These are phyloP conservation scores for Cladosporium cucumerinum DNA, from an alignment of 2,329 filamentous ascomycete genomes.

Conservation along the genomic window DNA sequence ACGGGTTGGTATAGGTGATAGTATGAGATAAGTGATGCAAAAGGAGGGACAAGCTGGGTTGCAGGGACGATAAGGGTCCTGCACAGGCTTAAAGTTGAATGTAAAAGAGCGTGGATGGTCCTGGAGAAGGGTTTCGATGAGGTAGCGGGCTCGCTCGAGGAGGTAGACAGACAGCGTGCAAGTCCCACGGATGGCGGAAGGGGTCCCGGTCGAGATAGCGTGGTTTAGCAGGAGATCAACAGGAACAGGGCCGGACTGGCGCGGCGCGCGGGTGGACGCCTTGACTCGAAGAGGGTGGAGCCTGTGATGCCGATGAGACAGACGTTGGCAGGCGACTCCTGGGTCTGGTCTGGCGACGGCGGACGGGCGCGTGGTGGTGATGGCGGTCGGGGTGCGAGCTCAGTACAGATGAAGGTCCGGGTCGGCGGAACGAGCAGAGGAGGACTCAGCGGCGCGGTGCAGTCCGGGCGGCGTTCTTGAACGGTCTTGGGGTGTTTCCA, in stretches of 20 bases:
- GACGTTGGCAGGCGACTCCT: slow-evolving; percentile 15
- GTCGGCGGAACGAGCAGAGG: slow-evolving; percentile 13
- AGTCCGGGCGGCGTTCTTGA: slow-evolving; percentile 4
- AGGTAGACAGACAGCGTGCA: slow-evolving; percentile 27
- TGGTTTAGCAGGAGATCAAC: slow-evolving; percentile 32
- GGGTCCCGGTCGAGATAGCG: slow-evolving; percentile 30
- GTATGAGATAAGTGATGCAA: slow-evolving; percentile 21
- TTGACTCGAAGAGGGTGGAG: slow-evolving; percentile 29
- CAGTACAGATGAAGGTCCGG: slow-evolving; percentile 10
- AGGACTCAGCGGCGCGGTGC: slow-evolving; percentile 1
- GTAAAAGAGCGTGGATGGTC: slow-evolving; percentile 33
- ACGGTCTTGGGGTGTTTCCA: slow-evolving; percentile 1
- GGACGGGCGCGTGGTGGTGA: slow-evolving; percentile 4
- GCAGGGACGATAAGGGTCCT: slow-evolving; percentile 26
- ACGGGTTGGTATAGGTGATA: slow-evolving; percentile 22
- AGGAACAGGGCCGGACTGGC: slow-evolving; percentile 33
- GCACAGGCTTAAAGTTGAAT: slow-evolving; percentile 33
- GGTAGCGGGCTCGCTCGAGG: slow-evolving; percentile 22
- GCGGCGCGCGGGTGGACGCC: slow-evolving; percentile 24
- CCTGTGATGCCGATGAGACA: slow-evolving; percentile 32
- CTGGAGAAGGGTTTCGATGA: slow-evolving; percentile 28
- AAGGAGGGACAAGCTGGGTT: slow-evolving; percentile 17
- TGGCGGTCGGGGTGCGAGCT: background rate
- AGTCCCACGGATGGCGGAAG: slow-evolving; percentile 30
- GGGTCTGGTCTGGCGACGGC: background rate